Conservation (phyloP, 2,329 filamentous ascomycete genomes). For the Monosporascus ibericus region DNA sequence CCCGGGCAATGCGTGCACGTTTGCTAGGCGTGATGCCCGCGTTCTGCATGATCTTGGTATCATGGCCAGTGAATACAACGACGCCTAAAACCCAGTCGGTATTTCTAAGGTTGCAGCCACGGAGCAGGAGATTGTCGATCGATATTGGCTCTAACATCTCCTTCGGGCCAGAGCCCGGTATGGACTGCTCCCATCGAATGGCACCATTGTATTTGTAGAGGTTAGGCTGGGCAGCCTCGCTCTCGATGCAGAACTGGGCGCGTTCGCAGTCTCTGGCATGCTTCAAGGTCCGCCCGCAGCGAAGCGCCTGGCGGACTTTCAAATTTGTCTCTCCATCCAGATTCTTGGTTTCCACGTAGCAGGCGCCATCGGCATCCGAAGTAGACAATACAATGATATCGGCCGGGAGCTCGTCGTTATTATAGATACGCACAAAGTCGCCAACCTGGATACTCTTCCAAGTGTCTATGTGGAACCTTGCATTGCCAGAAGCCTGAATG, state of each 20-base stretch:
- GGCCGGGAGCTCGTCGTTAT: conserved; percentile 89
- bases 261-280: conserved; percentile 91
- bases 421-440: conserved; percentile 94
- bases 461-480: conserved; percentile 83
- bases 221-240: conserved; percentile 86
- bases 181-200: conserved; percentile 76
- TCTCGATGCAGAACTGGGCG: conserved; percentile 81
- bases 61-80: conserved; percentile 88
- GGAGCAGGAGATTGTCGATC: conserved; percentile 91
- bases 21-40: conserved; percentile 93
- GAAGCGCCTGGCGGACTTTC: conserved; percentile 87
- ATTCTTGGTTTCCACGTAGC: conserved; percentile 98
- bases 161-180: conserved; percentile 55
- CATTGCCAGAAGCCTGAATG: conserved; percentile 58
- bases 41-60: conserved; percentile 99
- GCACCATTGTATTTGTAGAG: conserved; percentile 92
- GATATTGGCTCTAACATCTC: conserved; percentile 88
- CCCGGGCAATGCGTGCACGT: conserved; percentile 81
- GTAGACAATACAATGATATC: conserved; percentile 90
- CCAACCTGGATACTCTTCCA: conserved; percentile 97
- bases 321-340: conserved; percentile 96
- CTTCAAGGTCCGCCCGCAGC: conserved; percentile 74
- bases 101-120: conserved; percentile 89
- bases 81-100: conserved; percentile 94
- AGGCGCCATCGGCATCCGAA: conserved; percentile 87